Conservation (phyloP, 2,329 filamentous ascomycete genomes). For the Macrophomina phaseolina region DNA sequence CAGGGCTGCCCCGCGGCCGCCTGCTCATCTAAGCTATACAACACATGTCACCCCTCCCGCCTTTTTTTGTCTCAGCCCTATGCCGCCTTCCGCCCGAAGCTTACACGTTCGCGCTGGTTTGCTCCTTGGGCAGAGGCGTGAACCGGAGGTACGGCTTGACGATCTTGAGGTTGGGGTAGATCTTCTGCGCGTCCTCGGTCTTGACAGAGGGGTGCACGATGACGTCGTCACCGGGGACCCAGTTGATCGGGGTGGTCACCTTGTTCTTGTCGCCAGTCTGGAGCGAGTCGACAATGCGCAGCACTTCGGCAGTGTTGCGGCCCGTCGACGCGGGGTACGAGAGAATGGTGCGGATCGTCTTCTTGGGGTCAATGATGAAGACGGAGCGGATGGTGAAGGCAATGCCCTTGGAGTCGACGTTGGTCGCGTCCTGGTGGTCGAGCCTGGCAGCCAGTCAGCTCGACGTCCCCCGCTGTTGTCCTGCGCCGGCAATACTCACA, state of each 20-base stretch:
- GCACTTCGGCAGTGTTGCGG: constrained; percentile 62
- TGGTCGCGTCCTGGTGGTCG: constrained; percentile 63
- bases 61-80: constrained; percentile 25
- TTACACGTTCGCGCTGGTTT: constrained; percentile 38
- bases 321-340: constrained; percentile 89
- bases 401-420: constrained; percentile 65
- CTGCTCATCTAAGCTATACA: constrained; percentile 20
- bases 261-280: constrained; percentile 82
- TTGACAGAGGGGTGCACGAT: constrained; percentile 85
- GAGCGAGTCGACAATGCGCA: constrained; percentile 63
- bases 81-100: neutral
- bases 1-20: constrained; percentile 34
- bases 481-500: constrained; percentile 43
- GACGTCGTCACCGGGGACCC: constrained; percentile 86
- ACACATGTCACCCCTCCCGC: neutral
- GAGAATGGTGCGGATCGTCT: constrained; percentile 91
- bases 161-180: constrained; percentile 76
- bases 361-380: constrained; percentile 91
- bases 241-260: constrained; percentile 88
- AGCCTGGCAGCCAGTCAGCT: constrained; percentile 35
- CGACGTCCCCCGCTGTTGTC: constrained; percentile 37
- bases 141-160: constrained; percentile 75
- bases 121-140: constrained; percentile 62
- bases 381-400: constrained; percentile 95
- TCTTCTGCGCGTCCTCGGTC: constrained; percentile 83